These are phyloP conservation scores for Xylaria sp. DNA, from an alignment of 2,329 filamentous ascomycete genomes.

Conservation along the genomic window DNA sequence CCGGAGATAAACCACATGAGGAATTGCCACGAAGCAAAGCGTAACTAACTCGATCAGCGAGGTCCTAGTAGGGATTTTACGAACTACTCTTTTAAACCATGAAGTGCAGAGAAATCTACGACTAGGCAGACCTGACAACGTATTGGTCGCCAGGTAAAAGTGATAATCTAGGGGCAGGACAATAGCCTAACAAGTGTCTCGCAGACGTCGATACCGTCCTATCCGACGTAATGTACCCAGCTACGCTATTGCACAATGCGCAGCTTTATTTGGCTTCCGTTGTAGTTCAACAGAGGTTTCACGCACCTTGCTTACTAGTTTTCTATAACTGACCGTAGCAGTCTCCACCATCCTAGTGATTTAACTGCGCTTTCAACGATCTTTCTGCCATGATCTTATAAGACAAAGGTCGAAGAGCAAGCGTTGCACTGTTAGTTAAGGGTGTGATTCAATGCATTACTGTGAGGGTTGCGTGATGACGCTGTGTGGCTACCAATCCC, in stretches of 20 bases:
- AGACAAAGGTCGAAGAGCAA: not conserved
- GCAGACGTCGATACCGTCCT: not conserved
- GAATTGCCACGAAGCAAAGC: not conserved
- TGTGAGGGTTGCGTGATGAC: not conserved
- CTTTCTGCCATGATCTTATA: not conserved
- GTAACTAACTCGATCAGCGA: not conserved
- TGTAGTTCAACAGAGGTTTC: too few species aligned
- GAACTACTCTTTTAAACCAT: not conserved
- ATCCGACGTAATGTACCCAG: not conserved
- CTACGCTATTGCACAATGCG: not conserved
- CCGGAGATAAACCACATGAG: not conserved
- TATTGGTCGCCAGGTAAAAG: too few species aligned
- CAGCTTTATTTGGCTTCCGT: not conserved
- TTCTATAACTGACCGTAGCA: not conserved
- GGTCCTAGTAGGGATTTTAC: not conserved
- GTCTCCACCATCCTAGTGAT: not conserved
- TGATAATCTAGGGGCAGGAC: not conserved
- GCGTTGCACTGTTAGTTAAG: not conserved
- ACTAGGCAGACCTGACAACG: not conserved
- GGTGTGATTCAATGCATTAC: not conserved
- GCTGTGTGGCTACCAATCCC: not conserved
- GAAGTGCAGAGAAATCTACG: not conserved
- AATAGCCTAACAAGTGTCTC: not conserved
- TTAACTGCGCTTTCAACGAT: not conserved
- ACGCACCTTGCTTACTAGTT: too few species aligned